Evolutionary conservation across 2,329 filamentous ascomycete species (phyloP), one percentile per base, ranked within the genome.

Genomic region (Rutstroemia sp.): DNA sequence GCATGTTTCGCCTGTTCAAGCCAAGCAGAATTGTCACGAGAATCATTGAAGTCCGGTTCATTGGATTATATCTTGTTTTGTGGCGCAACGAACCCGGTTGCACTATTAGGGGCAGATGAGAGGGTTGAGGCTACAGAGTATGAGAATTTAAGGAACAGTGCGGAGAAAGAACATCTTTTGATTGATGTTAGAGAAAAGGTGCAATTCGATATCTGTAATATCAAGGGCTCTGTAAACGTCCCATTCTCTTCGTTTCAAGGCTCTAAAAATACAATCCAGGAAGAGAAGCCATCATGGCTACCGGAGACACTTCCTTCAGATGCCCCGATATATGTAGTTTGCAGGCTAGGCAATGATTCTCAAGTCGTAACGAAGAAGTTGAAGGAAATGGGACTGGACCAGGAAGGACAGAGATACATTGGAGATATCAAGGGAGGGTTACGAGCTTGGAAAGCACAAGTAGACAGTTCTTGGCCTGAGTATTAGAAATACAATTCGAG

Each of bases 11-110:
- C 87, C 0, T 99, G 94, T 69, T 88, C 87, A 0, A 73, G 78
- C 0, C 71, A 77, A 8, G 78, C 81, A 0, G 81, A 75, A 6
- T 76, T 96, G 10, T 86, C 85, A 0, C 68, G 82, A 7, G 76
- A 84, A 10, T 79, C 78, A 7, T 72, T 96, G 51, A 74, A 71
- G 19, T 78, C 77, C 0, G 86, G 87, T 0, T 84, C 81, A 5
- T 75, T 92, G 48, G 89, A 96, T 68, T 97, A 97, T 68, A 79
- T 88, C 0, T 83, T 86, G 52, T 96, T 97, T 68, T 97, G 92
- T 67, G 91, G 92, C 4, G 77, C 82, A 0, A 70, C 73, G 1
- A 61, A 56, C 68, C 78, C 83, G 0, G 73, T 86, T 17, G 72
- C 75, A 9, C 60, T 87, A 3, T 76, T 96, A 1, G 68, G 65